Conservation (phyloP, 2,329 filamentous ascomycete species). For the Fusarium cyanostomum region DNA sequence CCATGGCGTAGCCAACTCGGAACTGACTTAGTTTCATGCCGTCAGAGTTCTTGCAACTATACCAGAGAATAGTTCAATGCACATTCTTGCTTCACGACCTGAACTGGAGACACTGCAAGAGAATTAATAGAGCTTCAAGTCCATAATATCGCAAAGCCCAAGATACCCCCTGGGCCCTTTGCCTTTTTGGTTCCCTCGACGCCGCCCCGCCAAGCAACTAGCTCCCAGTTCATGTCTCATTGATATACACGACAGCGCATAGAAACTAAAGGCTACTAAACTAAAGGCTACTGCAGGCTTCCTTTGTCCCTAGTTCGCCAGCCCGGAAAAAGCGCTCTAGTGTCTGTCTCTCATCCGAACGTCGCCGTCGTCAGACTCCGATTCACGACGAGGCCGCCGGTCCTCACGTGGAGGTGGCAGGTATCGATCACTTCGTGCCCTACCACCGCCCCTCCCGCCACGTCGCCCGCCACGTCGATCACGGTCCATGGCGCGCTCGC, state of each 20-base stretch:
- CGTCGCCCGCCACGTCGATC: constrained; percentile 50
- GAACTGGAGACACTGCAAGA: neutral
- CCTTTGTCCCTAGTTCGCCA: neutral
- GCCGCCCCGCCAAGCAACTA: neutral
- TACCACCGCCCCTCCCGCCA: constrained; percentile 41
- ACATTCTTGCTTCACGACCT: neutral
- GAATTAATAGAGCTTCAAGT: constrained; percentile 15
- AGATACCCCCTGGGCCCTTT: neutral
- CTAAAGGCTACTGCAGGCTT: neutral
- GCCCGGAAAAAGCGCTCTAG: neutral
- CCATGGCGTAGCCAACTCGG: too few relatives aligned
- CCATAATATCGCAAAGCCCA: constrained; percentile 5
- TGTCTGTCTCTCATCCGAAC: constrained; percentile 21
- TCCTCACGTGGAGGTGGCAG: constrained; percentile 38
- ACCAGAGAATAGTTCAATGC: neutral
- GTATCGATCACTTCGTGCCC: constrained; percentile 48
- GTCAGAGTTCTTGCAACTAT: neutral
- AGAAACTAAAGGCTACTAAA: neutral
- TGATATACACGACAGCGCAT: neutral
- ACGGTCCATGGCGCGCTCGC: constrained; percentile 53
- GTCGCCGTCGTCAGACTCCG: constrained; percentile 18
- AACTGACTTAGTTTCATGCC: too few relatives aligned
- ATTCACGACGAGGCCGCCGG: constrained; percentile 21
- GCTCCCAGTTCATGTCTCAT: neutral
- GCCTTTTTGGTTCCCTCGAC: constrained; percentile 6